A percentile compares a stretch with the other conserved stretches of the same genome.
Evolutionary conservation across 2,329 filamentous ascomycete species (phyloP).

Genomic region (Aspergillus thermomutatus): DNA sequence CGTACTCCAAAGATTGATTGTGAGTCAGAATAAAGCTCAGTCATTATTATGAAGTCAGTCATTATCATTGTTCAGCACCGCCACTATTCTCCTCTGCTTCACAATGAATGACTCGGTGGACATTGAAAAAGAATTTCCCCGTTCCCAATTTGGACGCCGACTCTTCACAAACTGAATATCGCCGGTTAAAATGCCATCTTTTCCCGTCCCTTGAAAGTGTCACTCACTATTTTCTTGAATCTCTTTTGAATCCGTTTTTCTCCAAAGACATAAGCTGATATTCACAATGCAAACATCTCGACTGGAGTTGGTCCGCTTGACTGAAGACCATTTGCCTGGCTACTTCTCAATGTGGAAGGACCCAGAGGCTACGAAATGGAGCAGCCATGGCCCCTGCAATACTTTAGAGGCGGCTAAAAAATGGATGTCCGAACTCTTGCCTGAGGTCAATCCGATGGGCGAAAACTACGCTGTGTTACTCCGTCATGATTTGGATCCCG

Average conservation of each 20-base stretch:
- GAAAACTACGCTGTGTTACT: constrained; percentile 16
- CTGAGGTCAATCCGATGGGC: constrained; percentile 4
- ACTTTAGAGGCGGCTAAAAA: constrained; percentile 8
- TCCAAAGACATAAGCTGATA: no score
- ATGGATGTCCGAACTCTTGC: constrained; percentile 12
- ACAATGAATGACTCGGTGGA: no score
- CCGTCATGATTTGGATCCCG: constrained; percentile 2
- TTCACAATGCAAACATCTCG: neutral
- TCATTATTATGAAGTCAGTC: no score
- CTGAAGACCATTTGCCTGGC: constrained; percentile 7
- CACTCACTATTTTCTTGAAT: no score
- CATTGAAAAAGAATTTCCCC: no score
- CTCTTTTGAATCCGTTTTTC: no score
- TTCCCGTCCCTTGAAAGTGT: no score
- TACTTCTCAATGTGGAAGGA: constrained; percentile 18
- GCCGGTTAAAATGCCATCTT: constrained; percentile 24
- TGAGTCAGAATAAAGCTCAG: no score
- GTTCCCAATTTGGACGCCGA: constrained; percentile 24
- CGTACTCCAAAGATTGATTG: no score
- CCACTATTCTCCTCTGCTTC: no score
- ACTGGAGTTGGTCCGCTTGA: constrained; percentile 12
- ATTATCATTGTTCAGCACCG: no score
- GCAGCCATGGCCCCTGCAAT: constrained; percentile 11
- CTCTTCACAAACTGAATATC: constrained; percentile 25
- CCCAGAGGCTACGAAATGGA: constrained; percentile 15